phyloP scores from a whole-genome alignment of 768 basidiomycete species.

The Solioccasus polychromus region DNA sequence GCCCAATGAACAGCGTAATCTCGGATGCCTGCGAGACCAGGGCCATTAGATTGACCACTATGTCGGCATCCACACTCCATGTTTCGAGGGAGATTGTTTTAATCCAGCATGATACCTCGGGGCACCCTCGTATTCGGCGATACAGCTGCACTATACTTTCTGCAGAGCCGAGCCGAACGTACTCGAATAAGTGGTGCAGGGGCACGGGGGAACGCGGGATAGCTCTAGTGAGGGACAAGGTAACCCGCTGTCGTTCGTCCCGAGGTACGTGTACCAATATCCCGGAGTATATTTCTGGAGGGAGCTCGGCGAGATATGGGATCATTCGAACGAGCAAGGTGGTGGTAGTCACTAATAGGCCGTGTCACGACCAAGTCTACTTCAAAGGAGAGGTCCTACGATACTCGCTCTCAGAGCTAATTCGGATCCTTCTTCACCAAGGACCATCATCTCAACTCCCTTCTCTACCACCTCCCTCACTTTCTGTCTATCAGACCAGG shows the following conservation, averaged over 20 bases:
- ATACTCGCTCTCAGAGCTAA: constrained; percentile 27
- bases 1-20: constrained; percentile 69
- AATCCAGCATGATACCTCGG: constrained; percentile 39
- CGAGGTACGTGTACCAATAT: constrained; percentile 54
- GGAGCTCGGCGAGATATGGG: constrained; percentile 39
- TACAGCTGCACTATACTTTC: constrained; percentile 59
- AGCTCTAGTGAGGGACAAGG: constrained; percentile 59
- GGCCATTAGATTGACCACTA: constrained; percentile 65
- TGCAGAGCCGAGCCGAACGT: constrained; percentile 47
- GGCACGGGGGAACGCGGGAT: constrained; percentile 63
- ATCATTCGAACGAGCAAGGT: constrained; percentile 13
- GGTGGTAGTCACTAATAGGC: background rate
- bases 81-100: constrained; percentile 50
- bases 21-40: constrained; percentile 50
- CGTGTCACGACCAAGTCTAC: background rate
- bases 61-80: constrained; percentile 75
- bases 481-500: constrained; percentile 49
- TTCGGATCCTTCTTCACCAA: constrained; percentile 30
- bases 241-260: constrained; percentile 45
- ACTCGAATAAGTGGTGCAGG: constrained; percentile 52
- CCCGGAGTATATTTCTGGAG: constrained; percentile 62
- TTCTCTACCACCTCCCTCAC: constrained; percentile 48
- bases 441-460: constrained; percentile 45
- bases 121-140: constrained; percentile 44
- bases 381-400: constrained; percentile 24